Evolutionary conservation across 768 basidiomycete genomes (phyloP), one percentile per base, ranked within the genome.

Genomic region (Naganishia vishniacii): DNA sequence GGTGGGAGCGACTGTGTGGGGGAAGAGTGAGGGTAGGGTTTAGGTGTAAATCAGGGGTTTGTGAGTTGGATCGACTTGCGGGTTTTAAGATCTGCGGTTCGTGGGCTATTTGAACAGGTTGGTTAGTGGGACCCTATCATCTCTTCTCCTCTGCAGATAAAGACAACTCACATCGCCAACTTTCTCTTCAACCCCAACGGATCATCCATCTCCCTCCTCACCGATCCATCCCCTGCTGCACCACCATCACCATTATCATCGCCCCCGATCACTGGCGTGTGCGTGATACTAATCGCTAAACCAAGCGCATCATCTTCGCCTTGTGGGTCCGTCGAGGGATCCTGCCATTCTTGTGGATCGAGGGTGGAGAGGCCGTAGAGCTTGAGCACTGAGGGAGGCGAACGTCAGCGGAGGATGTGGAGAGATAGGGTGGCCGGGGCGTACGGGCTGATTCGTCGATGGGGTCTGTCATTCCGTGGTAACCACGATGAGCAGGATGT

Each of bases 291-390:
- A 18, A 53, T 18, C 8, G 48, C 42, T 18, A 63, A 26, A 18
- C 40, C 49, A 13, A 66, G 32, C 4, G 47, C 60, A 28, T 4
- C 79, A 77, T 18, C 80, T 16, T 44, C 45, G 31, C 63, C 65
- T 64, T 93, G 90, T 78, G 91, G 85, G 72, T 92, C 88, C n/a
- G n/a, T n/a, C 20, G 53, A 20, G 2, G 91, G 82, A 58, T 90
- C 88, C 75, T 94, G 90, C 92, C 92, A 95, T 78, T 85, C 82
- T 69, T 90, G 84, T 37, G 93, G 92, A 41, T 83, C 80, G 44
- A 91, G 79, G 23, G 84, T 85, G 13, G 87, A 86, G 47, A 98
- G 83, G 66, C 86, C 87, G 73, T 98, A 98, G 1, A 88, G 83
- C 78, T 91, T 91, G 64, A 98, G 83, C 44, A 98, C 74, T 63